Evolutionary conservation across 2,329 filamentous ascomycete genomes (phyloP).

Genomic region (Amphichorda felina): DNA sequence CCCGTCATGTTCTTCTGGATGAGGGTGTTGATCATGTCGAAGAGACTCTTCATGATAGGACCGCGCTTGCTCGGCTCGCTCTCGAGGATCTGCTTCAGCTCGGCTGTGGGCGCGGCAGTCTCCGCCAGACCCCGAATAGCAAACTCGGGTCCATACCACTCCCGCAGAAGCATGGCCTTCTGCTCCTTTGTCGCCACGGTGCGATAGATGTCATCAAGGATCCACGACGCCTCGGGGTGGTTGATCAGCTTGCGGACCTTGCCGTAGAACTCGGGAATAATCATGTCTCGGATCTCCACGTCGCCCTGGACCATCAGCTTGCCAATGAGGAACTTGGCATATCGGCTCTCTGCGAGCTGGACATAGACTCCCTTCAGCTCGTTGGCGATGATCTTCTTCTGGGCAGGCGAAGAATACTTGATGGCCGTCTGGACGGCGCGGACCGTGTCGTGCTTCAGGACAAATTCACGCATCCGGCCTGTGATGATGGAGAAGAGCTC

Average conservation of each 20-base stretch:
- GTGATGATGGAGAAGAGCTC: slow-evolving; percentile 90
- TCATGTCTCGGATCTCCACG: slow-evolving; percentile 71
- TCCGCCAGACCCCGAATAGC: slow-evolving; percentile 55
- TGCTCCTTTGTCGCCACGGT: slow-evolving; percentile 77
- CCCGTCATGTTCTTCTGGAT: slow-evolving; percentile 94
- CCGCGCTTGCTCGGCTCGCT: slow-evolving; percentile 74
- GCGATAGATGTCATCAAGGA: slow-evolving; percentile 92
- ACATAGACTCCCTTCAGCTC: slow-evolving; percentile 81
- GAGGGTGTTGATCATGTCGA: slow-evolving; percentile 80
- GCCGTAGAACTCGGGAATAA: slow-evolving; percentile 92
- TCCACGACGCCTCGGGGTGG: slow-evolving; percentile 94
- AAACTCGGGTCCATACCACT: slow-evolving; percentile 96
- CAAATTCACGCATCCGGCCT: slow-evolving; percentile 85
- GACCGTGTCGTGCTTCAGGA: slow-evolving; percentile 98
- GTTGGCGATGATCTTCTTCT: slow-evolving; percentile 73
- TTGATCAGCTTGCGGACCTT: slow-evolving; percentile 88
- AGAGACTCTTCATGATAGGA: slow-evolving; percentile 75
- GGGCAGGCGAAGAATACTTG: slow-evolving; percentile 82
- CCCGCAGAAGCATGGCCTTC: slow-evolving; percentile 72
- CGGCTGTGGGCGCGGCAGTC: slow-evolving; percentile 45
- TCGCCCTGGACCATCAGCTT: slow-evolving; percentile 94
- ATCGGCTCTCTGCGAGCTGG: slow-evolving; percentile 82
- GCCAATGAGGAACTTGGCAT: slow-evolving; percentile 93
- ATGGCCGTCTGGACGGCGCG: slow-evolving; percentile 91
- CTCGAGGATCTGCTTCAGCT: slow-evolving; percentile 64